These are phyloP conservation scores for Trametes sp. DNA, from an alignment of 1,284 basidiomycete genomes.

Conservation along the genomic window DNA sequence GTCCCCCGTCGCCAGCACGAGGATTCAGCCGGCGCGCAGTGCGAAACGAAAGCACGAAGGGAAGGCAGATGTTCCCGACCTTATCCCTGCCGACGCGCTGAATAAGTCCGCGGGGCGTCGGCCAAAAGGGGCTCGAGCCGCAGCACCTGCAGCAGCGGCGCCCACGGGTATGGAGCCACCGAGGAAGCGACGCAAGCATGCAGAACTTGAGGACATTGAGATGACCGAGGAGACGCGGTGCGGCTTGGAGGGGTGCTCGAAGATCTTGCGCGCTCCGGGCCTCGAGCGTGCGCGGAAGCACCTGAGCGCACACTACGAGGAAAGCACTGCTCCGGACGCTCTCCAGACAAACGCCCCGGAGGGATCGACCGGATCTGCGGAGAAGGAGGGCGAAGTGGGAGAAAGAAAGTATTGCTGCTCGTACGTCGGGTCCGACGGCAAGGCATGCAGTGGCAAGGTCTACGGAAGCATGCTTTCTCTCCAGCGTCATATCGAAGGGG, in stretches of 20 bases:
- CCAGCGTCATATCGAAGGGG: conserved; percentile 1
- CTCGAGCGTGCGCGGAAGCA: neutral
- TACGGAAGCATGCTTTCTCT: neutral
- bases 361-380: too few relatives aligned
- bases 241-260: neutral
- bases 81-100: too few relatives aligned
- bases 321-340: too few relatives aligned
- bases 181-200: neutral
- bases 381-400: neutral
- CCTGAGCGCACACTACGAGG: neutral
- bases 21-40: too few relatives aligned
- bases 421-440: neutral
- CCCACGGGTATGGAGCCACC: neutral
- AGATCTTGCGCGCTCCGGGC: neutral
- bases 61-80: too few relatives aligned
- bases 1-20: too few relatives aligned
- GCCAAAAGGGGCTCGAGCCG: neutral
- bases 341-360: too few relatives aligned
- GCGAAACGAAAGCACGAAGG: too few relatives aligned
- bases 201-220: neutral
- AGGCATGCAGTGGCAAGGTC: neutral
- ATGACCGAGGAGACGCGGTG: neutral
- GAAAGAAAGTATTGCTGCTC: too few relatives aligned
- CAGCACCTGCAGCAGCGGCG: too few relatives aligned
- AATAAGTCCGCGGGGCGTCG: neutral